A percentile compares a stretch with the other conserved stretches of the same genome.
Evolutionary conservation across 2,329 filamentous ascomycete genomes (phyloP).

Genomic region (Aureobasidium subglaciale): DNA sequence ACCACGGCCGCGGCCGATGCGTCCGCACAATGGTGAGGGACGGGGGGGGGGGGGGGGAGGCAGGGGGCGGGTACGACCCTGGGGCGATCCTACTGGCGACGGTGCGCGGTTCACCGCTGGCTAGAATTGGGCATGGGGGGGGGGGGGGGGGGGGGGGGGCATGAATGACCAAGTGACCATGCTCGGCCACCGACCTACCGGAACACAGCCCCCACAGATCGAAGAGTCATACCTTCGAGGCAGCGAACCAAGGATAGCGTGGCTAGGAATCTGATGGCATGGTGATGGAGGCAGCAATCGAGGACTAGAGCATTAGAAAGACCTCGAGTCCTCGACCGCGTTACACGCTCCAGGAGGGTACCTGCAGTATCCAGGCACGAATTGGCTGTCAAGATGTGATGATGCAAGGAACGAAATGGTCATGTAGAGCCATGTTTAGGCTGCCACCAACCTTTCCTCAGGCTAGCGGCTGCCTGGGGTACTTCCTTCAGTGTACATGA

Average conservation of each 20-base stretch:
- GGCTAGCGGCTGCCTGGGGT: slow-evolving; percentile 5
- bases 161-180: slow-evolving; percentile 10
- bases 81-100: no score
- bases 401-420: slow-evolving; percentile 8
- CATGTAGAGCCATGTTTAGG: background rate
- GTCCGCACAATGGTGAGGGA: background rate
- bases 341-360: slow-evolving; percentile 1
- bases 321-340: background rate
- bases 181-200: slow-evolving; percentile 12
- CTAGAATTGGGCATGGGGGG: no score
- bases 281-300: background rate
- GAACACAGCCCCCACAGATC: slow-evolving; percentile 3
- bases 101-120: no score
- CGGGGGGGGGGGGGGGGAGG: no score
- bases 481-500: background rate
- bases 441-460: background rate
- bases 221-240: slow-evolving; percentile 6
- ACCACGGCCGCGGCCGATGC: slow-evolving; percentile 5
- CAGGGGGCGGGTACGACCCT: no score
- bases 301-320: background rate
- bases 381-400: background rate
- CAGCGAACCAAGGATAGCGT: background rate
- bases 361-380: slow-evolving; percentile 12
- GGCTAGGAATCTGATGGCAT: background rate
- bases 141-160: no score